Conservation (phyloP, 2,329 filamentous ascomycete species). For the Gnomoniopsis sp. region DNA sequence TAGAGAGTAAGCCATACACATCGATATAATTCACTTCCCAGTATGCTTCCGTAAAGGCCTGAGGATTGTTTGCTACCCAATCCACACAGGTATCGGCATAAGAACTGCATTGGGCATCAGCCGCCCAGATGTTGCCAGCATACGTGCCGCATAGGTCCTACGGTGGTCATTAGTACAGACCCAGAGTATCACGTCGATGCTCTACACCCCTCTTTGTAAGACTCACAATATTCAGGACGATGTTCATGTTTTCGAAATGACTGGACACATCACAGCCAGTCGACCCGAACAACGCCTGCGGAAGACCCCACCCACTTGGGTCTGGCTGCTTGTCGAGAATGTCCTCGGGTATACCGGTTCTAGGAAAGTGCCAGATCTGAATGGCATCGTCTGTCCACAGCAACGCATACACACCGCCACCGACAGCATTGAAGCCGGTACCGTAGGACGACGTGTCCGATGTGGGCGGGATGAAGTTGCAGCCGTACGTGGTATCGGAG, state of each 20-base stretch:
- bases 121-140: conserved; percentile 50
- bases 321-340: conserved; percentile 56
- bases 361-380: conserved; percentile 73
- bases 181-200: not conserved
- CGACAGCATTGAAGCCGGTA: conserved; percentile 61
- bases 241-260: conserved; percentile 65
- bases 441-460: conserved; percentile 51
- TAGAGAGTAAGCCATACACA: conserved; percentile 30
- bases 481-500: conserved; percentile 39
- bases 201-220: not conserved
- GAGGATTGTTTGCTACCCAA: conserved; percentile 43
- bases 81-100: conserved; percentile 43
- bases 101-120: conserved; percentile 33
- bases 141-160: conserved; percentile 75
- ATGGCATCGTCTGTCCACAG: conserved; percentile 68
- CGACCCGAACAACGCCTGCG: conserved; percentile 66
- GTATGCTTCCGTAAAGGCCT: conserved; percentile 38
- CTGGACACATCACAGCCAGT: conserved; percentile 60
- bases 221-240: conserved; percentile 66
- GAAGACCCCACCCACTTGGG: conserved; percentile 64
- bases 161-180: conserved; percentile 2
- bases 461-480: conserved; percentile 37
- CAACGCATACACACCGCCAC: conserved; percentile 68
- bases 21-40: conserved; percentile 57
- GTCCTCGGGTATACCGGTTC: conserved; percentile 62